These are phyloP conservation scores for Dictyostelium firmibasis DNA, from an alignment of 78 protist genomes.

Conservation along the genomic window DNA sequence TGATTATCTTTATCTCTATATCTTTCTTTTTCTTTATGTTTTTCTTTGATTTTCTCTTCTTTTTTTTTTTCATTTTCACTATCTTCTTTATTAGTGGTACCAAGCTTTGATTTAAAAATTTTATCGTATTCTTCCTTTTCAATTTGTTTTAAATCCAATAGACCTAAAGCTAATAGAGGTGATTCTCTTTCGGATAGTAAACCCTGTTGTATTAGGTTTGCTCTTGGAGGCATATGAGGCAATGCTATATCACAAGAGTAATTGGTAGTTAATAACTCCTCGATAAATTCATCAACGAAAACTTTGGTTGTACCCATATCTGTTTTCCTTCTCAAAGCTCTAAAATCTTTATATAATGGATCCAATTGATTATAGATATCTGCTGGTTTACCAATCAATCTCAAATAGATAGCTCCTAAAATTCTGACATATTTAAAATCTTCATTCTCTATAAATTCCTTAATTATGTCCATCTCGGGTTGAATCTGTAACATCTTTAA, in stretches of 20 bases:
- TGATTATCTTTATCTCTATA: neutral
- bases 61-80: neutral
- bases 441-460: slow-evolving; percentile 91
- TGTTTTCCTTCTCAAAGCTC: neutral
- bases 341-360: slow-evolving; percentile 92
- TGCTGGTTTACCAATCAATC: slow-evolving; percentile 88
- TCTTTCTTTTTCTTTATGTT: neutral
- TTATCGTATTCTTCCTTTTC: slow-evolving; percentile 18
- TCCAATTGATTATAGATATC: slow-evolving; percentile 92
- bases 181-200: slow-evolving; percentile 59
- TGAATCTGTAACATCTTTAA: slow-evolving; percentile 94
- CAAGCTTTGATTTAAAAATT: neutral
- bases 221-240: slow-evolving; percentile 89
- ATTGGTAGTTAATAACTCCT: slow-evolving; percentile 80
- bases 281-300: slow-evolving; percentile 94
- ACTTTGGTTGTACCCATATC: neutral
- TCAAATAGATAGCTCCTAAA: slow-evolving; percentile 96
- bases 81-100: neutral
- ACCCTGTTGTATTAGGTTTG: neutral
- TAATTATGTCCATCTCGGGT: slow-evolving; percentile 95
- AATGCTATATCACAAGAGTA: slow-evolving; percentile 87
- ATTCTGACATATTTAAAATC: slow-evolving; percentile 94
- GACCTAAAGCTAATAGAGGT: slow-evolving; percentile 65
- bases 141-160: slow-evolving; percentile 16
- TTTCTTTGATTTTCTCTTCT: neutral